Evolutionary conservation across 2,329 filamentous ascomycete species (phyloP), one percentile per base, ranked within the genome.

Genomic region (Talaromyces albobiverticillius): DNA sequence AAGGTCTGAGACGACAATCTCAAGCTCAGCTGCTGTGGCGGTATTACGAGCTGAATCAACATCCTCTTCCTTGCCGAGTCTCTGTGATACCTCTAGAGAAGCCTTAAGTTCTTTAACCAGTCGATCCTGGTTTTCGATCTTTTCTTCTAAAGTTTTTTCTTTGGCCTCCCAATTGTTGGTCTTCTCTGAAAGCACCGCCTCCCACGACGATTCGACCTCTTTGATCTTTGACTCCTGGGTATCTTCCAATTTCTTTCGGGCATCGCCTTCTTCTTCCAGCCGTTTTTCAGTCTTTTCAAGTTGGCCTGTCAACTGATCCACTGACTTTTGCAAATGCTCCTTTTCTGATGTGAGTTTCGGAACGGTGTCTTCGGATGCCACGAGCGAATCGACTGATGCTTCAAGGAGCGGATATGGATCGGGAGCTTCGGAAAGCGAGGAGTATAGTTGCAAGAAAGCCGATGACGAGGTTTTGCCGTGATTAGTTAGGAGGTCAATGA

Each of bases 391-490:
- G 61, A 99, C 89, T 0, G 93, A 96, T 23, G 94, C 93, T 76
- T 99, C 95, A 40, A 99, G 87, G 23, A 99, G 79, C 7, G 94
- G 94, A 63, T 97, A 99, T 38, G 94, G 94, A 70, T 99, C 94
- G 14, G 94, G 94, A 1, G 90, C 94, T 76, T 99, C 95, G 51
- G 93, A 96, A 29, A 99, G 79, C 3, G 91, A 89, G 4, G 91
- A 94, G 71, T 99, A 99, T 25, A 94, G 80, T 65, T 95, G 90
- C 58, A 99, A 79, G 67, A 99, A 99, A 6, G 92, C 88, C 14
- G 91, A 92, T 63, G 95, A 95, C 51, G 94, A 90, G 5, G 90
- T 84, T 73, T 99, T 99, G 62, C 91, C 94, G 71, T 97, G 93
- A 71, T 93, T 96, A 18, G 94, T 95, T 57, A 99, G 81, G 55